Base-by-base conservation (phyloP, 306 rosid genomes). In the Vigna nakashimae region DNA sequence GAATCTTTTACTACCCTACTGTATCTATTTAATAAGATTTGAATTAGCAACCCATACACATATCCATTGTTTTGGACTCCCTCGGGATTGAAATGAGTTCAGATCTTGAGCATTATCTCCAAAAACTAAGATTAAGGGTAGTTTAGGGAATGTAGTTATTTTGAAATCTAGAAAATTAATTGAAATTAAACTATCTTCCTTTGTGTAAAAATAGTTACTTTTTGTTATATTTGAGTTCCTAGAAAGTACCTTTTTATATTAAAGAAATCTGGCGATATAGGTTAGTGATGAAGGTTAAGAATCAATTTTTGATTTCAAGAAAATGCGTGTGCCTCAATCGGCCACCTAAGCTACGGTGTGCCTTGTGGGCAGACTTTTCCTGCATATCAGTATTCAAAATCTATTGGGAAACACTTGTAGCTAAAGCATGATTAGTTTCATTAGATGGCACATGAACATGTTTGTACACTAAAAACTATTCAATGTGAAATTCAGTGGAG, bases 401-500 rank as follows among this genome's bases (percentile, higher is more conserved):
- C 20, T 34, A 45, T 18, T 20, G 7, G 17, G 34, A 65, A 65
- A 48, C 36, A 43, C 18, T 34, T n/a, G 52, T 65, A 11, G 49
- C 52, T 4, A 46, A 62, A 38, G 45, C 55, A 57, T 70, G 28
- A 63, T 71, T 67, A 34, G 63, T 65, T 65, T 66, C 18, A 26
- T 24, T 55, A 46, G 36, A 77, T 7, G 11, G 74, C 66, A 65
- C 38, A 64, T 50, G 62, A 43, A 48, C 77, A 55, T 71, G 43
- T 67, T 79, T 53, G 34, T 75, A 42, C 82, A 69, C 90, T 91
- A 74, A 91, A 67, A 79, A 24, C 30, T 79, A 11, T 78, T 38
- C 46, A 20, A 76, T 76, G 75, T 80, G 76, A 72, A 86, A 67
- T 89, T 65, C 88, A 96, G 99, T 96, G 97, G 99, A 96, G 85